Evolutionary conservation across 345 rosid genomes (phyloP).

Genomic region (Melaleuca alternifolia): DNA sequence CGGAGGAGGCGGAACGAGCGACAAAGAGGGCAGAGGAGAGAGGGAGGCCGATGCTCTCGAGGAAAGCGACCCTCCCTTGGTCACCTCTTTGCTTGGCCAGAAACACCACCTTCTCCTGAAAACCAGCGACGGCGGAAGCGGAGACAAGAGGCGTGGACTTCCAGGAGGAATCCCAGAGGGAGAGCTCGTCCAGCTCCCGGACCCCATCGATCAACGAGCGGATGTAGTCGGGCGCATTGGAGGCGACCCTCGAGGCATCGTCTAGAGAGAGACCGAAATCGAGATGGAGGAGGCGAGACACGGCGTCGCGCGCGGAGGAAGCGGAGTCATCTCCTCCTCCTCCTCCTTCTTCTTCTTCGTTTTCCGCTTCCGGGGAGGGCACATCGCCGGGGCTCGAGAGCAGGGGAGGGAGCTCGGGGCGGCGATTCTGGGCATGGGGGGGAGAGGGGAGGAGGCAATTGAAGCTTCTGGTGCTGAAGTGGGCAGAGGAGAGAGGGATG

Average conservation of each 20-base stretch:
- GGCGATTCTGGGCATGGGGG: background rate
- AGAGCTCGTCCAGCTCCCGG: slow-evolving; percentile 56
- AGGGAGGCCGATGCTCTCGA: slow-evolving; percentile 74
- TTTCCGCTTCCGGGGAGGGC: background rate
- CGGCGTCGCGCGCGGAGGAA: slow-evolving; percentile 30
- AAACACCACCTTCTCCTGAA: slow-evolving; percentile 53
- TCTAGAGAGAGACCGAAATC: slow-evolving; percentile 36
- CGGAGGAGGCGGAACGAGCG: slow-evolving; percentile 56
- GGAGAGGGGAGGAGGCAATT: background rate
- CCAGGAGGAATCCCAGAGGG: slow-evolving; percentile 37
- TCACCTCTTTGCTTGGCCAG: slow-evolving; percentile 76
- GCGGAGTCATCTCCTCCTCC: background rate
- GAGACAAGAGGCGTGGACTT: slow-evolving; percentile 10
- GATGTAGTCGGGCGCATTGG: slow-evolving; percentile 40
- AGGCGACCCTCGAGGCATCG: slow-evolving; percentile 40
- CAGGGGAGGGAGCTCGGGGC: background rate
- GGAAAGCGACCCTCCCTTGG: slow-evolving; percentile 67
- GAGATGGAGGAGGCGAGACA: slow-evolving; percentile 33
- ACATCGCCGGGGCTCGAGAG: background rate
- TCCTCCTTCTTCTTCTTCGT: background rate
- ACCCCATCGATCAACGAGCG: slow-evolving; percentile 48
- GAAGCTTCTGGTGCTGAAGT: background rate
- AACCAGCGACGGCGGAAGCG: slow-evolving; percentile 11
- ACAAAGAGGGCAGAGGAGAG: slow-evolving; percentile 62
- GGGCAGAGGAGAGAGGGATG: background rate